phyloP scores from a whole-genome alignment of 441 rosid species.

The Hypseocharis bilobata region DNA sequence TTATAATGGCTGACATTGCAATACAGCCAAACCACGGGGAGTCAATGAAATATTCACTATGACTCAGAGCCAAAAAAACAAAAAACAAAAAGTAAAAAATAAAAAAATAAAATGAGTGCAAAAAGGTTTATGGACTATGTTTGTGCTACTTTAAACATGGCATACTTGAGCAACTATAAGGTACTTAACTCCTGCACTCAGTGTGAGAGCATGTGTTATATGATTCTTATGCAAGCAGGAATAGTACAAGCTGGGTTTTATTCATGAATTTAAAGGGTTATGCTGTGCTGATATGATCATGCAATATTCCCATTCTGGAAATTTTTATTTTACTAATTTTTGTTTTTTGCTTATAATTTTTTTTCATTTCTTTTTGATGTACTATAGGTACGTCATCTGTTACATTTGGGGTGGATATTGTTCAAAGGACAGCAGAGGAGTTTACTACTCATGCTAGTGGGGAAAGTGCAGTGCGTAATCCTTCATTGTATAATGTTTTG shows the following conservation, averaged over 20 bases:
- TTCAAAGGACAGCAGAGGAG: conserved; percentile 27
- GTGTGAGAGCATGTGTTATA: background rate
- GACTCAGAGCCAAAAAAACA: no score
- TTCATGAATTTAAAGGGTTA: background rate
- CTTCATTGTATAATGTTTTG: conserved; percentile 34
- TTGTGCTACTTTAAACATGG: no score
- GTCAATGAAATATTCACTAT: no score
- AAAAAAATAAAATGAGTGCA: no score
- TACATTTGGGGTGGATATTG: conserved; percentile 26
- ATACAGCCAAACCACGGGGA: no score
- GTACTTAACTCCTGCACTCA: no score
- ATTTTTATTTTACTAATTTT: background rate
- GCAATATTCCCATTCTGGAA: background rate
- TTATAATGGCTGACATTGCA: no score
- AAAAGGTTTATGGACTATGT: no score
- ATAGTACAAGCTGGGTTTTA: background rate
- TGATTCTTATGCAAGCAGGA: background rate
- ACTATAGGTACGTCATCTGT: conserved; percentile 33
- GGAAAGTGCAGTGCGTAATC: conserved; percentile 29
- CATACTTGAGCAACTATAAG: no score
- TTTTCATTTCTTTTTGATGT: background rate
- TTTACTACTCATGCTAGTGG: conserved; percentile 28
- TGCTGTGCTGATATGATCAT: background rate
- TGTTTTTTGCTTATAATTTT: no score
- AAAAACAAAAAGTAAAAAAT: no score